Percentiles rank a stretch among this genome's conserved stretches.
These are phyloP conservation scores for Fusarium oxysporum DNA, from an alignment of 2,329 filamentous ascomycete species.

Conservation along the genomic window DNA sequence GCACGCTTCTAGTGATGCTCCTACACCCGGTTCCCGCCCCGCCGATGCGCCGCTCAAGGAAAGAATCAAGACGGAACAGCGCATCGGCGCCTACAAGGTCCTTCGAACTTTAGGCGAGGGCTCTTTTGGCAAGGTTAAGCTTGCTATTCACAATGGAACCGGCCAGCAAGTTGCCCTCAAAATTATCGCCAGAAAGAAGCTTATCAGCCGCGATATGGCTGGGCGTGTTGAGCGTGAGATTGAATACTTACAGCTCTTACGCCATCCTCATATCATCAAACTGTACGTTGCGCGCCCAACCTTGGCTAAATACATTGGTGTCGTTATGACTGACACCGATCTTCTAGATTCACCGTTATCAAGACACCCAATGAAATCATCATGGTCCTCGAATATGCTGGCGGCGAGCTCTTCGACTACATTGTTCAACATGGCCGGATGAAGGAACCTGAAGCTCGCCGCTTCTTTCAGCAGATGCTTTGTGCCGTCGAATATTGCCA, in stretches of 20 bases:
- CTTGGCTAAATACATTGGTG: neutral
- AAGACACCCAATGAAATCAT: constrained; percentile 95
- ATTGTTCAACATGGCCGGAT: constrained; percentile 95
- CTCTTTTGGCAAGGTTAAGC: constrained; percentile 98
- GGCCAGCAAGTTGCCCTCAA: constrained; percentile 97
- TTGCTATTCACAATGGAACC: constrained; percentile 91
- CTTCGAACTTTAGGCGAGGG: constrained; percentile 93
- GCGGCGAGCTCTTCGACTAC: constrained; percentile 97
- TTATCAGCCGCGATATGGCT: constrained; percentile 97
- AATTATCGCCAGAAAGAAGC: constrained; percentile 95
- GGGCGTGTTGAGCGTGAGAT: constrained; percentile 98
- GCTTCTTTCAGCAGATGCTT: constrained; percentile 99
- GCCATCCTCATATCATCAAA: constrained; percentile 99
- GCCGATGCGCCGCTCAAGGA: constrained; percentile 53
- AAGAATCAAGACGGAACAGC: constrained; percentile 76
- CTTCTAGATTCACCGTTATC: constrained; percentile 87
- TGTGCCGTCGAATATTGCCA: constrained; percentile 99
- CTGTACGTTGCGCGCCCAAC: constrained; percentile 68
- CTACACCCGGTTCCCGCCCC: constrained; percentile 47
- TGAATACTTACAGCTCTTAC: constrained; percentile 93
- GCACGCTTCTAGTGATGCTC: constrained; percentile 39
- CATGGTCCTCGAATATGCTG: constrained; percentile 98
- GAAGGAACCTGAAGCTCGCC: constrained; percentile 90
- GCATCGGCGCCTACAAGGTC: constrained; percentile 92
- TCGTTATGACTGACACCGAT: constrained; percentile 10